Conservation (phyloP, 2,329 filamentous ascomycete genomes). For the Apiospora arundinis region DNA sequence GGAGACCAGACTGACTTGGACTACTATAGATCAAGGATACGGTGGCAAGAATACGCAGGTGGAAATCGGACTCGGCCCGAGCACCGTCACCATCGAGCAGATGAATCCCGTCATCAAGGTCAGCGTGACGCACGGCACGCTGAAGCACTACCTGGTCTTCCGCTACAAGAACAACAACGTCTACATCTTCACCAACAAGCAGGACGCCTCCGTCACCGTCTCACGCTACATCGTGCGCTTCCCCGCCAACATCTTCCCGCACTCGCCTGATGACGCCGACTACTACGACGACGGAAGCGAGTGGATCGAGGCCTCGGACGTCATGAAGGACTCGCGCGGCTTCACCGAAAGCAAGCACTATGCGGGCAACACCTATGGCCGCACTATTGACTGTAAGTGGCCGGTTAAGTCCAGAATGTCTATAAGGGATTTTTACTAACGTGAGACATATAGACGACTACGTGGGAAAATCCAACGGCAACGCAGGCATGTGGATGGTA, state of each 20-base stretch:
- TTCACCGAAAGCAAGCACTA: slow-evolving; percentile 49
- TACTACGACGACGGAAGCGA: slow-evolving; percentile 42
- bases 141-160: slow-evolving; percentile 44
- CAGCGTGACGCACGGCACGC: slow-evolving; percentile 41
- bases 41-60: slow-evolving; percentile 34
- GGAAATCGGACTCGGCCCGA: slow-evolving; percentile 40
- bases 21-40: slow-evolving; percentile 24
- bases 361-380: slow-evolving; percentile 45
- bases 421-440: too few species aligned
- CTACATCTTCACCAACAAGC: slow-evolving; percentile 52
- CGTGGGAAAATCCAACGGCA: slow-evolving; percentile 43
- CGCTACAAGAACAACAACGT: slow-evolving; percentile 46
- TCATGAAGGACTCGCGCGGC: slow-evolving; percentile 36
- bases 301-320: slow-evolving; percentile 42
- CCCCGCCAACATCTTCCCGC: slow-evolving; percentile 38
- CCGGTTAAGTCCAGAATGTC: too few species aligned
- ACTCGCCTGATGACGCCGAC: slow-evolving; percentile 37
- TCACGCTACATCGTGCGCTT: slow-evolving; percentile 47
- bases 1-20: background rate
- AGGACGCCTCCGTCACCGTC: slow-evolving; percentile 44
- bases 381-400: slow-evolving; percentile 40
- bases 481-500: slow-evolving; percentile 46
- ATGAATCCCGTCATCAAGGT: slow-evolving; percentile 43
- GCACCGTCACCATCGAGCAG: slow-evolving; percentile 38
- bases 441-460: slow-evolving; percentile 41